Conservation (phyloP, 2,329 filamentous ascomycete species). For the Verticillium zaregamsianum region DNA sequence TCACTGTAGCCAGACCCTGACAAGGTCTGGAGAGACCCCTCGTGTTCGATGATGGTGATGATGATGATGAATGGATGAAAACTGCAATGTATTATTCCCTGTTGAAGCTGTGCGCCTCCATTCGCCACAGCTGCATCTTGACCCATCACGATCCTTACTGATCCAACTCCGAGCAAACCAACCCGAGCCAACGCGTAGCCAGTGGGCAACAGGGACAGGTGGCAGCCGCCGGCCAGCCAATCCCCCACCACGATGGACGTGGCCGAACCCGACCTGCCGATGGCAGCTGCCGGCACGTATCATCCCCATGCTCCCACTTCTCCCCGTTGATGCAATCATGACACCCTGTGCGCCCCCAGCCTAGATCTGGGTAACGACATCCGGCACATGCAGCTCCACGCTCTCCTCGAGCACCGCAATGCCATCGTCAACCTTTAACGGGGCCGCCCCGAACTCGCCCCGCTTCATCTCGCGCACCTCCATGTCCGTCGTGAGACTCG, state of each 20-base stretch:
- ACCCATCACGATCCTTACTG: too few species aligned
- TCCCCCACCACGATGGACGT: too few species aligned
- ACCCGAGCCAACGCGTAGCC: too few species aligned
- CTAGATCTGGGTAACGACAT: constrained; percentile 32
- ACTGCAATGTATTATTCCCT: neutral
- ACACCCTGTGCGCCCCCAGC: neutral
- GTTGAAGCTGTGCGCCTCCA: neutral
- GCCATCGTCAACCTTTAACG: constrained; percentile 44
- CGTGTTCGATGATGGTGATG: neutral
- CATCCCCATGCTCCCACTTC: neutral
- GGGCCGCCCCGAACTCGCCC: constrained; percentile 30
- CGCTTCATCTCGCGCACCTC: constrained; percentile 25
- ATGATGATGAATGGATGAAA: neutral
- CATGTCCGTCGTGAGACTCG: constrained; percentile 15
- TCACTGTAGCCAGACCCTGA: neutral
- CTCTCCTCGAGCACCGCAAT: constrained; percentile 55
- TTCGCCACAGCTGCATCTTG: too few species aligned
- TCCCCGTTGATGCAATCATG: neutral
- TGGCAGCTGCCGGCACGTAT: neutral
- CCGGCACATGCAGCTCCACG: constrained; percentile 40
- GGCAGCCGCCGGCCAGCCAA: neutral
- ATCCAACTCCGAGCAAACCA: neutral
- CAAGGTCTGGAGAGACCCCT: neutral
- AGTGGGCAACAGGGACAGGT: neutral
- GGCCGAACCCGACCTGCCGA: neutral